Evolutionary conservation across 2,329 filamentous ascomycete genomes (phyloP).

Genomic region (Ophiosphaerella korrae): DNA sequence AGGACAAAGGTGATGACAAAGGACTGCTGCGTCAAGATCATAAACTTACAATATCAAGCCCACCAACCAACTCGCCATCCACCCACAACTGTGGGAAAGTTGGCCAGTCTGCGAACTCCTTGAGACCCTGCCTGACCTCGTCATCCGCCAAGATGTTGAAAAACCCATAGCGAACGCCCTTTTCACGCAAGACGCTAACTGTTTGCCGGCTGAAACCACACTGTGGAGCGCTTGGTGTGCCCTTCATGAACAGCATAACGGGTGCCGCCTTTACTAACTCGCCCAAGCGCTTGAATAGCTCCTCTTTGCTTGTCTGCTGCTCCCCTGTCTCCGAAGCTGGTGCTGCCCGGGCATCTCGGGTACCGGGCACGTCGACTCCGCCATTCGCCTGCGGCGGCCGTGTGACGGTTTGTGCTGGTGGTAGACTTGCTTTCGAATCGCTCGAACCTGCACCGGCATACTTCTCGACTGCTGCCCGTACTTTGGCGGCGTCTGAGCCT

Average conservation of each 20-base stretch:
- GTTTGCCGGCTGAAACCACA: conserved; percentile 93
- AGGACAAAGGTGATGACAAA: too few relatives aligned
- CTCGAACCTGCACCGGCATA: conserved; percentile 64
- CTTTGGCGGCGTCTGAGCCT: conserved; percentile 85
- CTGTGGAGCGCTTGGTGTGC: conserved; percentile 83
- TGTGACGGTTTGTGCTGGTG: conserved; percentile 50
- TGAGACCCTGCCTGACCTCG: conserved; percentile 92
- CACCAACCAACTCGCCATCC: conserved; percentile 86
- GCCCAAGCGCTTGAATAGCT: conserved; percentile 77
- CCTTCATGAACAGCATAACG: conserved; percentile 99
- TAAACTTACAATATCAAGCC: conserved; percentile 86
- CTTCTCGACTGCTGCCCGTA: conserved; percentile 83
- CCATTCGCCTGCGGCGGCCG: conserved; percentile 48
- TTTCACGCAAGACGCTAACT: conserved; percentile 83
- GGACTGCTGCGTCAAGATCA: not conserved
- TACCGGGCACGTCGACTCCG: conserved; percentile 46
- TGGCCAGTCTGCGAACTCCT: conserved; percentile 98
- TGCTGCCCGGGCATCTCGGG: conserved; percentile 53
- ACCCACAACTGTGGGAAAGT: conserved; percentile 97
- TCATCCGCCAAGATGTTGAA: conserved; percentile 99
- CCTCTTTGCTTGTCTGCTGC: conserved; percentile 69
- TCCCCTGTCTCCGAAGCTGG: conserved; percentile 49
- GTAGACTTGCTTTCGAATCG: conserved; percentile 46
- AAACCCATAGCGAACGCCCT: conserved; percentile 94
- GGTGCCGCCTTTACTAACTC: conserved; percentile 93